phyloP scores from a whole-genome alignment of 148 eudicot genomes.

The Fagopyrum homotropicum region DNA sequence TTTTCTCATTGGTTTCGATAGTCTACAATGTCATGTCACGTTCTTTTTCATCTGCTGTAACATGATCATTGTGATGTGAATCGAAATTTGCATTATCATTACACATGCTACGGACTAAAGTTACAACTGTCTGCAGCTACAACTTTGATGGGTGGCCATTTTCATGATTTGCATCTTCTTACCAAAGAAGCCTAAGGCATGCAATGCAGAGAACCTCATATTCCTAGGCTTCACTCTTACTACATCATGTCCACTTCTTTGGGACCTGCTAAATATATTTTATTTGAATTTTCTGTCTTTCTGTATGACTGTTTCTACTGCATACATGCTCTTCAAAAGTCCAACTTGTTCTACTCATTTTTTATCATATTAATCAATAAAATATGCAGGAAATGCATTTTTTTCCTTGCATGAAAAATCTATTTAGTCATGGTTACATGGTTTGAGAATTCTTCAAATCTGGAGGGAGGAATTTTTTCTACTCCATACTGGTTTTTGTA shows the following conservation, averaged over 20 bases:
- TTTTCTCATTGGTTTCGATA: neutral
- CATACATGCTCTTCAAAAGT: neutral
- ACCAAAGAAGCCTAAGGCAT: neutral
- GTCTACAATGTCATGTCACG: neutral
- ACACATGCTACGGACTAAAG: neutral
- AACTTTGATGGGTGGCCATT: neutral
- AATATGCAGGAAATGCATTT: neutral
- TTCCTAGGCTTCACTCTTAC: neutral
- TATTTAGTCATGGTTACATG: neutral
- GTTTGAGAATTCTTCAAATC: neutral
- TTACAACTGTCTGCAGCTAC: neutral
- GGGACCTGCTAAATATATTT: neutral
- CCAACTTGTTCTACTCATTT: neutral
- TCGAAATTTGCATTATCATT: neutral
- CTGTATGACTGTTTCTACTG: neutral
- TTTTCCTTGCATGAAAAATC: neutral
- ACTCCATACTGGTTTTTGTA: neutral
- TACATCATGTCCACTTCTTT: neutral
- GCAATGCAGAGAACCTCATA: neutral
- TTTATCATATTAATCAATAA: neutral
- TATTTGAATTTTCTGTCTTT: neutral
- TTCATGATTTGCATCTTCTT: neutral
- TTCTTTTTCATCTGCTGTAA: neutral
- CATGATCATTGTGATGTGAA: neutral
- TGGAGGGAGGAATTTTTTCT: neutral